Conservation (phyloP, 495 filamentous ascomycete species). For the Neurospora sp. region DNA sequence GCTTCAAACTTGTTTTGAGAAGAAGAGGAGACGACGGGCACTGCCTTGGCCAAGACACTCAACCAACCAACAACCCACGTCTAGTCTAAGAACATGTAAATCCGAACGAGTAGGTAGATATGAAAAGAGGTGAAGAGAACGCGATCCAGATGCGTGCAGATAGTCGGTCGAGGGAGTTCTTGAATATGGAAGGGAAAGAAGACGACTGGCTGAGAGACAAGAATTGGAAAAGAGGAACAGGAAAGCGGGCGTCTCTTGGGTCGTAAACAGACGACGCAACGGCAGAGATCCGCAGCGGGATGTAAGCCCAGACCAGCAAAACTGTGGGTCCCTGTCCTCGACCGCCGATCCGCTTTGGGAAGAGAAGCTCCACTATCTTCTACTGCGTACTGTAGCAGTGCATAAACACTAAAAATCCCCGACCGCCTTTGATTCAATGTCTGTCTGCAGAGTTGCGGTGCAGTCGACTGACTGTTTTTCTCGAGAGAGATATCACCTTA, state of each 20-base stretch:
- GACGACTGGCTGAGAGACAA: not conserved
- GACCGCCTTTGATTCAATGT: not conserved
- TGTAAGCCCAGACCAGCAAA: not conserved
- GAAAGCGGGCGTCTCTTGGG: not conserved
- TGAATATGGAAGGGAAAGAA: not conserved
- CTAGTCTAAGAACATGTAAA: not conserved
- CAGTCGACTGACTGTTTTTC: not conserved
- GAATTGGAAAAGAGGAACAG: not conserved
- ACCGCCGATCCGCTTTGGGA: not conserved
- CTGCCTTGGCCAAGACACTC: not conserved
- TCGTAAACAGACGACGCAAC: not conserved
- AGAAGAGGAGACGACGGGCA: not conserved
- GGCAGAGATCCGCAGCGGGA: not conserved
- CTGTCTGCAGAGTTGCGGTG: not conserved
- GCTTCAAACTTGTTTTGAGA: not conserved
- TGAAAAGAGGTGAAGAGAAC: not conserved
- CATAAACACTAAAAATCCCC: not conserved
- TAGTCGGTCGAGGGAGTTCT: not conserved
- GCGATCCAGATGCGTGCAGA: constrained; percentile 1
- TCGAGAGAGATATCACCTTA: no score
- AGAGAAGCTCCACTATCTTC: not conserved
- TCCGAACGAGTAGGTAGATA: no score
- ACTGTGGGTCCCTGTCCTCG: not conserved
- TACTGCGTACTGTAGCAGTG: not conserved
- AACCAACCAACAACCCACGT: not conserved